Base-by-base conservation (phyloP, 352 stramenopile genomes). In the Thraustochytrium striatum region DNA sequence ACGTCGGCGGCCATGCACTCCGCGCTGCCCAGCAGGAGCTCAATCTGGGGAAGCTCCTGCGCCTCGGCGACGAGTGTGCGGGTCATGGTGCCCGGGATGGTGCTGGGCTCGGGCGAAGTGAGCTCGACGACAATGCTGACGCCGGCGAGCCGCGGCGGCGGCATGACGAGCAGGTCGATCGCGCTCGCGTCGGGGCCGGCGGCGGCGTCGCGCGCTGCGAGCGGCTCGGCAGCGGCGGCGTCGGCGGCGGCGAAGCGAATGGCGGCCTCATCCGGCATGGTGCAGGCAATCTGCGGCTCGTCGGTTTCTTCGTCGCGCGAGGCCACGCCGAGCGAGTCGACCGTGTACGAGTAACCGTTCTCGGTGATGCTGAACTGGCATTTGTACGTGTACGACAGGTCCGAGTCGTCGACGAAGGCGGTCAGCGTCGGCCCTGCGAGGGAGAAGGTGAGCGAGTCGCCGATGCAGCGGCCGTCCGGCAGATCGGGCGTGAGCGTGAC, bases 31-130 rank as follows among this genome's bases (percentile, higher is more conserved):
- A 28, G 33, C 8, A 21, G n/a, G 43, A 70, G 61, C 13, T 5
- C 25, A 11, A n/a, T 5, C 7, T 70, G n/a, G 33, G n/a, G 3
- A 7, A 19, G 9, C 7, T 19, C 0, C 13, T n/a, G 61, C 2
- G 16, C 35, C 33, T 5, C 36, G 32, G n/a, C 47, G 8, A 7
- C n/a, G 21, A 55, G 19, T 8, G 61, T 41, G 2, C n/a, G 21
- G n/a, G 25, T 32, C 7, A 25, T 57, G 7, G 61, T 70, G 38
- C 61, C 61, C 25, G 61, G 61, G 43, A 70, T 70, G 61, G 5
- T 16, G 5, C 5, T 36, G 47, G 47, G 47, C 5, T 47, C 39
- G 39, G 39, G 5, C 39, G 39, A 13, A 13, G 5, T 13, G 39
- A 47, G 5, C 5, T 5, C 13, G 39, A 47, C 39, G 5, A 47